phyloP scores from a whole-genome alignment of 768 basidiomycete genomes.

The Amanita phalloides region DNA sequence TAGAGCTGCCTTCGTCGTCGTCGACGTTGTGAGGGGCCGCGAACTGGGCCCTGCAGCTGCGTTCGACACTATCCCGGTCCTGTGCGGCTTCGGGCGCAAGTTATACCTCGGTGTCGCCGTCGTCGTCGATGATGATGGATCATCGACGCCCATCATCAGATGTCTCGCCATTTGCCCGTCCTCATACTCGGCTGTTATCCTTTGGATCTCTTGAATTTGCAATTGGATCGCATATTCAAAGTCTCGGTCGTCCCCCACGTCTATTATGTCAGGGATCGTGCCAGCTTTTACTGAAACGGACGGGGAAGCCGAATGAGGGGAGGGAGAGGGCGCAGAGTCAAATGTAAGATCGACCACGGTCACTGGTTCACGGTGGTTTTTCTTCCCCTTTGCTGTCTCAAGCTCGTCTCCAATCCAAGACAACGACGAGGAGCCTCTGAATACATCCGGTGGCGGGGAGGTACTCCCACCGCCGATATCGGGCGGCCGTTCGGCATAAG shows the following conservation, averaged over 20 bases:
- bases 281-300: neutral
- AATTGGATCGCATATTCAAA: slow-evolving; percentile 1
- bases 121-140: neutral
- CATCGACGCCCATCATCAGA: neutral
- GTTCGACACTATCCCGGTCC: neutral
- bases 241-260: neutral
- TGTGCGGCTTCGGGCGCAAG: neutral
- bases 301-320: neutral
- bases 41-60: neutral
- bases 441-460: no score
- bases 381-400: no score
- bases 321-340: neutral
- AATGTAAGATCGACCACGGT: no score
- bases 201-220: slow-evolving; percentile 2
- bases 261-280: neutral
- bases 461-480: no score
- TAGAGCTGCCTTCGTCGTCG: neutral
- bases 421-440: no score
- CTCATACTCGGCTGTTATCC: neutral
- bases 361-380: no score
- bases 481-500: no score
- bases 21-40: neutral
- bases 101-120: neutral
- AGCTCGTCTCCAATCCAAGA: no score
- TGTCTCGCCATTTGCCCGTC: neutral